phyloP scores from a whole-genome alignment of 805 yeast species.

The Yarrowia divulgata region DNA sequence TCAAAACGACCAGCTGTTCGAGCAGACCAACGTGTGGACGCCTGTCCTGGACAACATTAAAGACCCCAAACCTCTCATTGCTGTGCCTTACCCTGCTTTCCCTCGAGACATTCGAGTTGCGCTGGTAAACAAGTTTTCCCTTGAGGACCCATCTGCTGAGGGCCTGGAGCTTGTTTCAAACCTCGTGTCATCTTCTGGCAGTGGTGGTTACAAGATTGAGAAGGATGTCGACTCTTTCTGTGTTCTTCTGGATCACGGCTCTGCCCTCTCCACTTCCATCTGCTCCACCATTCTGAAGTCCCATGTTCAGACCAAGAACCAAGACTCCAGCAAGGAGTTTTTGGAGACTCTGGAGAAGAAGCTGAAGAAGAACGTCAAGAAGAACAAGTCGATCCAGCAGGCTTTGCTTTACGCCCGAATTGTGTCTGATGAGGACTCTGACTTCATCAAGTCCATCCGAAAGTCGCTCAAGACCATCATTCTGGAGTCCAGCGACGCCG shows the following conservation, averaged over 20 bases:
- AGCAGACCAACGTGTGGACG: conserved; percentile 11
- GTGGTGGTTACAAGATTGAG: conserved; percentile 14
- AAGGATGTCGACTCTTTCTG: conserved; percentile 28
- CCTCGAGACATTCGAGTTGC: conserved; percentile 24
- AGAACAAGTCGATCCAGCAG: conserved; percentile 28
- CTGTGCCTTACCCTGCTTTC: conserved; percentile 13
- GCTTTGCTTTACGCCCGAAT: conserved; percentile 33
- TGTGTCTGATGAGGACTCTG: conserved; percentile 19
- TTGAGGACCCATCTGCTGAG: neutral
- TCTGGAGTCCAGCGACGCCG: conserved; percentile 4
- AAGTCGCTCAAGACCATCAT: conserved; percentile 20
- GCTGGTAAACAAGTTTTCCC: conserved; percentile 17
- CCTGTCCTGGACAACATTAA: conserved; percentile 19
- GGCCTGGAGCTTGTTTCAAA: conserved; percentile 22
- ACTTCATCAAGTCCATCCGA: conserved; percentile 31
- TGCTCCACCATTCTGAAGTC: conserved; percentile 12
- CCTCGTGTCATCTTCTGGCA: neutral
- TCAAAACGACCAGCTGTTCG: conserved; percentile 24
- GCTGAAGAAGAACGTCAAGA: conserved; percentile 29
- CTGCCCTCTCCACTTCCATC: conserved; percentile 12
- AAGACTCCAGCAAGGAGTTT: conserved; percentile 25
- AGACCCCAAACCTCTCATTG: conserved; percentile 13
- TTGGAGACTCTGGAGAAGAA: conserved; percentile 28
- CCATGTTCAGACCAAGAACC: conserved; percentile 11
- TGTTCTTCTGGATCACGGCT: conserved; percentile 16